These are phyloP conservation scores for Trypanosoma caninum DNA, from an alignment of 208 protist genomes.

Conservation along the genomic window DNA sequence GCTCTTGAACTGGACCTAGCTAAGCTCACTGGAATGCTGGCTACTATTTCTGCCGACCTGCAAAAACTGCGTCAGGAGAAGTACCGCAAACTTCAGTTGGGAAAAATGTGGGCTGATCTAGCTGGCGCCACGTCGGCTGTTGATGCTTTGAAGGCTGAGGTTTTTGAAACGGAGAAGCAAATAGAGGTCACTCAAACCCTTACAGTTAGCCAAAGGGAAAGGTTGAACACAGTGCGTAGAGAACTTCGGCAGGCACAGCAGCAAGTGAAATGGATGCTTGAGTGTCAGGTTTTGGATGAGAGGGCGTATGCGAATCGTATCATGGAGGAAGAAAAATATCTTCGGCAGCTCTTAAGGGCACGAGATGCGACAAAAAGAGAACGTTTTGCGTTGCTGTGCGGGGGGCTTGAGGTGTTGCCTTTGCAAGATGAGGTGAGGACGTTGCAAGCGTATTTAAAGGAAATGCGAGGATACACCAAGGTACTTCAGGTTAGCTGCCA, in stretches of 20 bases:
- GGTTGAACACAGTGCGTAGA: slow-evolving; percentile 4
- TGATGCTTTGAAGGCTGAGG: slow-evolving; percentile 11
- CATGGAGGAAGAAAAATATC: slow-evolving; percentile 19
- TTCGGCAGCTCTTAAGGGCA: slow-evolving; percentile 13
- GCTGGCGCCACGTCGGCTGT: neutral
- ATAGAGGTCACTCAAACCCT: neutral
- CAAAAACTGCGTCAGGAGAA: neutral
- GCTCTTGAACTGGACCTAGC: neutral
- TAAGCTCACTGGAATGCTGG: neutral
- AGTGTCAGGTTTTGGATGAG: slow-evolving; percentile 19
- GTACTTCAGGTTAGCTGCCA: slow-evolving; percentile 10
- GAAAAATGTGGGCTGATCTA: slow-evolving; percentile 16
- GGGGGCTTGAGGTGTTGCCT: slow-evolving; percentile 8
- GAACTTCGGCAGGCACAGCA: slow-evolving; percentile 5
- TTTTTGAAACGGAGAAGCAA: slow-evolving; percentile 14
- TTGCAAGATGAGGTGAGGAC: slow-evolving; percentile 7
- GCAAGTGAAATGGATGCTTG: slow-evolving; percentile 16
- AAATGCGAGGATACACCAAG: slow-evolving; percentile 18
- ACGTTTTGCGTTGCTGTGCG: neutral
- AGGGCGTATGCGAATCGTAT: slow-evolving; percentile 3
- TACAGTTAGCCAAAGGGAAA: neutral
- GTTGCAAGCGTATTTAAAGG: slow-evolving; percentile 19
- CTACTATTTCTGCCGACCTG: neutral
- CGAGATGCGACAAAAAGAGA: slow-evolving; percentile 12
- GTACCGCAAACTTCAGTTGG: slow-evolving; percentile 21